Base-by-base conservation (phyloP, 2,329 filamentous ascomycete species). In the Stenocarpella maydis region DNA sequence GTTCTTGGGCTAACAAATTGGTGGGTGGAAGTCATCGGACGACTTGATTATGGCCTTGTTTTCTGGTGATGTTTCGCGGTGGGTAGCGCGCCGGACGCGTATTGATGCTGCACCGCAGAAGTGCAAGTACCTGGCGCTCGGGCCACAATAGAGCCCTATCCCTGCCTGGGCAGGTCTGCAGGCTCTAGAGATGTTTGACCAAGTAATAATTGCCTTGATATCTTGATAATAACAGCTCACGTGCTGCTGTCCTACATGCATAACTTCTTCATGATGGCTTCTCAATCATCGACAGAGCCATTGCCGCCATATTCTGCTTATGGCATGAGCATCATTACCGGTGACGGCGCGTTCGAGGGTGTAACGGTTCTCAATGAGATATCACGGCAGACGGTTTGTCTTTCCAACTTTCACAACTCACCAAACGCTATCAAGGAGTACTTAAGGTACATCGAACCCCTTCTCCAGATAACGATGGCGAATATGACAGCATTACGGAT, bases 41-140 rank as follows among this genome's bases (percentile, higher is more conserved):
- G 58, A 37, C 58, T 37, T 8, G 58, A 49, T 49, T 19, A 37
- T 63, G 41, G 58, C 37, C 28, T 34, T 63, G 43, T 63, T 37
- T 49, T 63, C 43, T 47, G 58, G 28, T 15, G 58, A 49, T 63
- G 58, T 37, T 63, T 37, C 37, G 58, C 28, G 52, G 58, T 12
- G 19, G 43, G 58, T 63, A 37, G 28, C 58, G 58, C 58, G 58
- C 41, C 58, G 43, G 58, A 63, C 58, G 58, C 58, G 58, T 63
- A 49, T 24, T 28, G 58, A 17, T 63, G 58, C 41, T 63, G 43
- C 41, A 43, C 58, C 43, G 58, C 12, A 41, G 41, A 24, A 47
- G 43, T 47, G 41, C 28, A 61, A 49, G 58, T 28, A 63, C 41
- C 31, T 24, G 58, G 14, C 58, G 58, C 58, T 37, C n/a, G 58